Evolutionary conservation across 495 filamentous ascomycete species (phyloP), one percentile per base, ranked within the genome.

Genomic region (Halenospora varia): DNA sequence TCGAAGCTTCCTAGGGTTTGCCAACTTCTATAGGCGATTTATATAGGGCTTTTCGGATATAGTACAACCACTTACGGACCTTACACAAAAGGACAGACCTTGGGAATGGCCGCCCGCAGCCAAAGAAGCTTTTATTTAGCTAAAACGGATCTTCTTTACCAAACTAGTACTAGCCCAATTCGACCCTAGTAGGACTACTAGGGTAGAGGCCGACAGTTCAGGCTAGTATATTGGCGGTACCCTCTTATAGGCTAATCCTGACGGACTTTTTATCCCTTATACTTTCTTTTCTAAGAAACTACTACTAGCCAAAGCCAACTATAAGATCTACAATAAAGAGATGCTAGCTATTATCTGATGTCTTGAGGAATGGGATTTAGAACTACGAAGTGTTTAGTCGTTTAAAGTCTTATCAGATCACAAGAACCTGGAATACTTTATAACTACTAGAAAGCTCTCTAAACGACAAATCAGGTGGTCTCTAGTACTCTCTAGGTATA

Each of bases 131-230:
- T 55, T 55, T 20, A 6, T 23, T 17, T 55, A 47, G 52, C 64
- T 78, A 51, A 79, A 83, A 62, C 68, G 71, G 19, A 66, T 71
- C 51, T 78, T 79, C 70, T 75, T 75, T 51, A 48, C 45, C 11
- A 61, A 60, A 17, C 73, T 35, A 6, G 13, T 35, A 35, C 29
- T 35, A 4, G 29, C 13, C 4, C 29, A 13, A 35, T 35, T 63
- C 47, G 57, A 69, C 23, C 56, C 56, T 15, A 45, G 64, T 10
- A 26, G 50, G 26, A 19, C 58, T 0, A 65, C 57, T 4, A 26
- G 61, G 0, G 25, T 72, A 0, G 61, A 72, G 55, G 53, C 59
- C 1, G 65, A 73, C 46, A 51, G 62, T 10, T 66, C 60, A 11
- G 62, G 61, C 25, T 61, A 57, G 17, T 45, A 61, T 10, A 57